Evolutionary conservation across 2,329 filamentous ascomycete species (phyloP).

Genomic region (Xenosphaeropsis pyriputrescens): DNA sequence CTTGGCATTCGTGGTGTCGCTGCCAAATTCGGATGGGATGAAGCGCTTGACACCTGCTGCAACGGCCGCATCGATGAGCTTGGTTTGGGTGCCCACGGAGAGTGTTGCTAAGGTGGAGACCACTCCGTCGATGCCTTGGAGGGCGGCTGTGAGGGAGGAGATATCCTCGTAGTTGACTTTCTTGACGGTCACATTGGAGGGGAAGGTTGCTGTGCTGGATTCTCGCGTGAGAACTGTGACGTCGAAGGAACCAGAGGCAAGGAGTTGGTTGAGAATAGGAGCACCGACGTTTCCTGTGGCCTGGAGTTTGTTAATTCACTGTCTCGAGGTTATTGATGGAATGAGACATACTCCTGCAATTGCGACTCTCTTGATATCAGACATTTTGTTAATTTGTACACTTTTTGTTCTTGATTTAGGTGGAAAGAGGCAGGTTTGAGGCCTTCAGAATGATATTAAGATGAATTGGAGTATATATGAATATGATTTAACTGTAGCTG

Average conservation of each 20-base stretch:
- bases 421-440: too few relatives aligned
- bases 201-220: constrained; percentile 18
- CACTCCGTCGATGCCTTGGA: constrained; percentile 42
- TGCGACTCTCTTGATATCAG: neutral
- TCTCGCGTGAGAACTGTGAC: constrained; percentile 33
- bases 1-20: constrained; percentile 22
- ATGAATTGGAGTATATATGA: too few relatives aligned
- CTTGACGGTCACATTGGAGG: constrained; percentile 23
- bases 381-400: neutral
- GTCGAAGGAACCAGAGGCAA: constrained; percentile 21
- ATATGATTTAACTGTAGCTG: too few relatives aligned
- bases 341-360: neutral
- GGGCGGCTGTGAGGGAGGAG: constrained; percentile 26
- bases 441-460: too few relatives aligned
- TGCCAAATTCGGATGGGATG: constrained; percentile 41
- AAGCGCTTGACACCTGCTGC: constrained; percentile 45
- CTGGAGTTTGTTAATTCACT: constrained; percentile 2
- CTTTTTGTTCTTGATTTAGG: neutral
- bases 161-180: constrained; percentile 27
- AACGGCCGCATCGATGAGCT: constrained; percentile 40
- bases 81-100: constrained; percentile 26
- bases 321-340: neutral
- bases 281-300: constrained; percentile 11
- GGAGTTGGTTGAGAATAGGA: constrained; percentile 9
- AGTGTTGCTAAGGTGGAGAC: constrained; percentile 28